Conservation (phyloP, 768 basidiomycete genomes). For the Calocybe gangraenosa region DNA sequence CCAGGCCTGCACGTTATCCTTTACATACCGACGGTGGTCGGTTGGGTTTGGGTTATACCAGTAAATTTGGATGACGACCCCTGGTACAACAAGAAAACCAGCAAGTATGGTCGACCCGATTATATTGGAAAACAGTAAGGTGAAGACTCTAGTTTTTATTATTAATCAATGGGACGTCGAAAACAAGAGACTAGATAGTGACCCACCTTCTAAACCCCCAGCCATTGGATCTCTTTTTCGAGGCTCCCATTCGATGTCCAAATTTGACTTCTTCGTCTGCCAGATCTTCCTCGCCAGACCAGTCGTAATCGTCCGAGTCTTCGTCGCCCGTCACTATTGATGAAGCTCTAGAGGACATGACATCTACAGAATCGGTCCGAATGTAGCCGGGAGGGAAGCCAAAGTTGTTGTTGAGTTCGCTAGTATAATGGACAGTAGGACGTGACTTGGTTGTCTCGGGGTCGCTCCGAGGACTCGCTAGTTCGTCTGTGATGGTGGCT, state of each 20-base stretch:
- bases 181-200: neutral
- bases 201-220: slow-evolving; percentile 54
- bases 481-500: slow-evolving; percentile 19
- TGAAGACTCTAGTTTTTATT: slow-evolving; percentile 44
- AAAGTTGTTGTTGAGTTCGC: slow-evolving; percentile 28
- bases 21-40: slow-evolving; percentile 52
- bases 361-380: slow-evolving; percentile 27
- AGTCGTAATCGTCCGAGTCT: slow-evolving; percentile 62
- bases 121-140: slow-evolving; percentile 65
- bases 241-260: slow-evolving; percentile 51
- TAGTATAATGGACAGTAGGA: slow-evolving; percentile 52
- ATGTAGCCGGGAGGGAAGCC: slow-evolving; percentile 22
- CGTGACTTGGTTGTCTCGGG: slow-evolving; percentile 18
- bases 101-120: slow-evolving; percentile 69
- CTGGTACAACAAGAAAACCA: slow-evolving; percentile 54
- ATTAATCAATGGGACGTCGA: slow-evolving; percentile 2
- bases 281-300: slow-evolving; percentile 77
- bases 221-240: slow-evolving; percentile 34
- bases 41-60: slow-evolving; percentile 64
- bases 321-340: slow-evolving; percentile 57
- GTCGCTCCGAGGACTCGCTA: slow-evolving; percentile 15
- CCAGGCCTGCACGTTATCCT: slow-evolving; percentile 71
- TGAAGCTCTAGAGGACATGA: slow-evolving; percentile 28
- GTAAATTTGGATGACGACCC: slow-evolving; percentile 61
- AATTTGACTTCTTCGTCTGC: slow-evolving; percentile 67